phyloP scores from a whole-genome alignment of 257 asterid species.

The Solanum appendiculatum region DNA sequence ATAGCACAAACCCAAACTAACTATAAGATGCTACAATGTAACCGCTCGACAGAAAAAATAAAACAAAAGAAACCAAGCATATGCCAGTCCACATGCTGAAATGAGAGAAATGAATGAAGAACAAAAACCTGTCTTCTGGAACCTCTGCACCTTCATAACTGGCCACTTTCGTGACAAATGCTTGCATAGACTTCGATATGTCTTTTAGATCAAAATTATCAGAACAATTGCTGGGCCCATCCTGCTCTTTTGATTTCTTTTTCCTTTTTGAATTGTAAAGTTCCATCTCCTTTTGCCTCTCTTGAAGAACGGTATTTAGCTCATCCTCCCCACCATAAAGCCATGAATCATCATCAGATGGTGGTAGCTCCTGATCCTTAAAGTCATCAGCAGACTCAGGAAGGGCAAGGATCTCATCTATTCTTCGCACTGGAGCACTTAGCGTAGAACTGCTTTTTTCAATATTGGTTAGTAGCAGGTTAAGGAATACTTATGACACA shows the following conservation, averaged over 20 bases:
- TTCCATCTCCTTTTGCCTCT: constrained; percentile 89
- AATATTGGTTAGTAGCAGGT: background rate
- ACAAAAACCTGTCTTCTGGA: constrained; percentile 56
- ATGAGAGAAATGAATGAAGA: background rate
- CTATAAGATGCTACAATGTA: background rate
- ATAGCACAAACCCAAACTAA: background rate
- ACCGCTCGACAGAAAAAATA: background rate
- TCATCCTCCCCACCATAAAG: constrained; percentile 88
- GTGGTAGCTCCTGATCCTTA: constrained; percentile 55
- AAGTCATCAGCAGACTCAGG: constrained; percentile 61
- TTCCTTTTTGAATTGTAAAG: constrained; percentile 51
- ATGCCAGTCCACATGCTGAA: background rate
- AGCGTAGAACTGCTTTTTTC: constrained; percentile 51
- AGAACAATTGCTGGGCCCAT: constrained; percentile 23
- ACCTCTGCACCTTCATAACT: constrained; percentile 92
- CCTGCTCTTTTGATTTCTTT: constrained; percentile 45
- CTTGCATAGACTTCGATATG: constrained; percentile 81
- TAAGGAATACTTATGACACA: background rate
- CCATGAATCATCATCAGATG: constrained; percentile 93
- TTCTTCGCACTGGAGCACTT: constrained; percentile 62
- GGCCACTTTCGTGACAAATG: constrained; percentile 58
- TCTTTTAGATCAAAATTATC: constrained; percentile 63
- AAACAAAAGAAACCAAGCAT: background rate
- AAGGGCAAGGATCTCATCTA: constrained; percentile 78
- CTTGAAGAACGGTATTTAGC: constrained; percentile 71